phyloP scores from a whole-genome alignment of 257 asterid genomes.

The Phtheirospermum japonicum region DNA sequence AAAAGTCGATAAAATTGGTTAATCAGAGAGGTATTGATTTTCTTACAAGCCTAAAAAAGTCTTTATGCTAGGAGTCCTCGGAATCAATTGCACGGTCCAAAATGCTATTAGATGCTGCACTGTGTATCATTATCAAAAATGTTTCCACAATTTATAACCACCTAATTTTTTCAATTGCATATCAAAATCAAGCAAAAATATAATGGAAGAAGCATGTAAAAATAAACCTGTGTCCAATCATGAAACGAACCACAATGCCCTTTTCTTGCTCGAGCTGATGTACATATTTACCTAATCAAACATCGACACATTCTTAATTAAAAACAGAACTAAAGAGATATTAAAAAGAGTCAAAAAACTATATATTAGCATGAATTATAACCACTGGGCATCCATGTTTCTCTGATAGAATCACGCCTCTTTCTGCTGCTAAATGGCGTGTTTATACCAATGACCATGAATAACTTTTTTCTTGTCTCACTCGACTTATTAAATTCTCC shows the following conservation, averaged over 20 bases:
- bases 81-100: conserved; percentile 69
- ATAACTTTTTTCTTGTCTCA: conserved; percentile 38
- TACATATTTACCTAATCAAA: conserved; percentile 49
- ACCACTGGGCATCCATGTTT: conserved; percentile 92
- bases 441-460: conserved; percentile 73
- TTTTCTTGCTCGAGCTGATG: conserved; percentile 64
- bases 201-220: not conserved
- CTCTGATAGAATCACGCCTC: conserved; percentile 82
- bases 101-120: conserved; percentile 68
- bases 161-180: not conserved
- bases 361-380: not conserved
- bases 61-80: conserved; percentile 66
- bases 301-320: not conserved
- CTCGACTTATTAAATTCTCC: conserved; percentile 24
- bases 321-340: not conserved
- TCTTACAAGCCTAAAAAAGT: conserved; percentile 68
- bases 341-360: not conserved
- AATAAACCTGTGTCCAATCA: conserved; percentile 80
- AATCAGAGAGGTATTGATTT: not conserved
- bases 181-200: not conserved
- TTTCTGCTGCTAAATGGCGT: conserved; percentile 79
- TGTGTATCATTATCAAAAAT: conserved; percentile 11
- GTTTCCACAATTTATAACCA: too few species aligned
- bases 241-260: conserved; percentile 75
- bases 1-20: not conserved